These are phyloP conservation scores for Gossypium turneri DNA, from an alignment of 345 rosid species.

Conservation along the genomic window DNA sequence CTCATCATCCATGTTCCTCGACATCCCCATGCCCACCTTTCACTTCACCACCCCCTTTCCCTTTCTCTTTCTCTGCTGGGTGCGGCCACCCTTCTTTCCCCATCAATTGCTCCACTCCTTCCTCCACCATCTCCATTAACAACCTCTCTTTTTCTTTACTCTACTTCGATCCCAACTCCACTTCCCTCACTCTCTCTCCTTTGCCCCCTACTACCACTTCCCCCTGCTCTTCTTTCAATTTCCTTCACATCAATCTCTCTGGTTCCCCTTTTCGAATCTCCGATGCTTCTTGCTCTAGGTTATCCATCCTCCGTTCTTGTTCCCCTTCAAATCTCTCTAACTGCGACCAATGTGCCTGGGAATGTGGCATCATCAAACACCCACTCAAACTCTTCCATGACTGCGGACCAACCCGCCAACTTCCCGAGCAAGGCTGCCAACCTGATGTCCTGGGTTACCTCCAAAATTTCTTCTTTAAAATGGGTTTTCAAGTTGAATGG, in stretches of 20 bases:
- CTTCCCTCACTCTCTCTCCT: constrained; percentile 51
- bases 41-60: constrained; percentile 52
- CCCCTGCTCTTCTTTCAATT: constrained; percentile 31
- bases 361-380: constrained; percentile 52
- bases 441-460: constrained; percentile 50
- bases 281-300: constrained; percentile 73
- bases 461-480: constrained; percentile 33
- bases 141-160: constrained; percentile 56
- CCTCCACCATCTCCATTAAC: constrained; percentile 59
- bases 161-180: constrained; percentile 41
- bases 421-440: constrained; percentile 62
- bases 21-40: constrained; percentile 66
- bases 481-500: constrained; percentile 66
- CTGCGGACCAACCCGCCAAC: constrained; percentile 42
- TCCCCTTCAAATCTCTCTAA: constrained; percentile 44
- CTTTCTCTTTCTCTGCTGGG: constrained; percentile 68
- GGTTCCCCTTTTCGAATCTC: constrained; percentile 71
- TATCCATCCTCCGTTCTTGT: constrained; percentile 60
- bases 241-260: constrained; percentile 49
- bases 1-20: constrained; percentile 25
- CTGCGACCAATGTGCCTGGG: constrained; percentile 59
- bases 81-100: constrained; percentile 82
- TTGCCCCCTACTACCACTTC: background rate
- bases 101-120: constrained; percentile 60
- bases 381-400: constrained; percentile 57